Conservation (phyloP, 768 basidiomycete species). For the Pleurotus cornucopiae region DNA sequence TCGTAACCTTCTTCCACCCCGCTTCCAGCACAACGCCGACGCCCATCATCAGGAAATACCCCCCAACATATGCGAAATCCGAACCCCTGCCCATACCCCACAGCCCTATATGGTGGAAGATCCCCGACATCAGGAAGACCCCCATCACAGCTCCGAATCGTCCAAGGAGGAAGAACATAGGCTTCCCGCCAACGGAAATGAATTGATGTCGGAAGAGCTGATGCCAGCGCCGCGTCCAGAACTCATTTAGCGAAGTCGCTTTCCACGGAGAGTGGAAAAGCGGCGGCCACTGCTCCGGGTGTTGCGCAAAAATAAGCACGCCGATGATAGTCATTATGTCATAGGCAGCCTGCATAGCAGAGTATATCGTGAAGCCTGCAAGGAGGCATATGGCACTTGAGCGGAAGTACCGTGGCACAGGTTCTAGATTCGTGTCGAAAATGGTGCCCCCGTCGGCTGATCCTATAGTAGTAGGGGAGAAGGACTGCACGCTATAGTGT, state of each 20-base stretch:
- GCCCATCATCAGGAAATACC: conserved; percentile 57
- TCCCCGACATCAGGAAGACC: conserved; percentile 55
- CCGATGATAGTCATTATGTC: conserved; percentile 37
- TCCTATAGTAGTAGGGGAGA: conserved; percentile 38
- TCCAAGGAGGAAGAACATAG: conserved; percentile 39
- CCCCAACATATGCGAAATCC: conserved; percentile 36
- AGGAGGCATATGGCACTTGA: conserved; percentile 40
- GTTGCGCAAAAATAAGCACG: conserved; percentile 42
- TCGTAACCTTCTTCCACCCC: conserved; percentile 37
- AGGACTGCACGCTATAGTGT: conserved; percentile 42
- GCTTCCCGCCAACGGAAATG: conserved; percentile 44
- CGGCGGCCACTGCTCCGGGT: conserved; percentile 58
- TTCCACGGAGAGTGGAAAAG: conserved; percentile 55
- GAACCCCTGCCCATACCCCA: conserved; percentile 56
- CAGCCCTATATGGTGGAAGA: conserved; percentile 53
- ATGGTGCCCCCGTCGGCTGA: conserved; percentile 36
- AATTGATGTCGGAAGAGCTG: conserved; percentile 61
- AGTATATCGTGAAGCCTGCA: conserved; percentile 40
- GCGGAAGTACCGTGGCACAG: conserved; percentile 32
- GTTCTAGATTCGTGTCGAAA: conserved; percentile 33
- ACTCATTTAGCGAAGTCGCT: conserved; percentile 53
- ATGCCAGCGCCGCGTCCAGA: conserved; percentile 70
- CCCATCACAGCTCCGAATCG: conserved; percentile 48
- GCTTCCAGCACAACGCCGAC: conserved; percentile 48
- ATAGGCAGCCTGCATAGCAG: conserved; percentile 39